A percentile compares a stretch with the other conserved stretches of the same genome.
Evolutionary conservation across 192 early-diverging fungal species (phyloP).

Genomic region (Linderina pennispora): DNA sequence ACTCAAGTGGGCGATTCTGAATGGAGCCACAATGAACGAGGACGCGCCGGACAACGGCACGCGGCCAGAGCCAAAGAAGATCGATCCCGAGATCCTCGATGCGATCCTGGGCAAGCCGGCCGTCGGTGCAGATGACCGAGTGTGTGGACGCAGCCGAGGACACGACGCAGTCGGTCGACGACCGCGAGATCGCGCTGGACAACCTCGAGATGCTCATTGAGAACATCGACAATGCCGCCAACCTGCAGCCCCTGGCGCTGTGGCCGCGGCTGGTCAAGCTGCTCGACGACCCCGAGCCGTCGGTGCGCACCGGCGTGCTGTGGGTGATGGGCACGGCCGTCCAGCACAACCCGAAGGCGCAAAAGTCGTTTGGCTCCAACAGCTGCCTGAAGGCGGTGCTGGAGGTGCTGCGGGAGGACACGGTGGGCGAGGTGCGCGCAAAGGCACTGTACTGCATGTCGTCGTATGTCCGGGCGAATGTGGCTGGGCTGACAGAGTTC

Average conservation of each 20-base stretch:
- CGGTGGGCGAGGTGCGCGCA: slow-evolving; percentile 45
- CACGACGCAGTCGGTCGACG: slow-evolving; percentile 50
- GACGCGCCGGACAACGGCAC: slow-evolving; percentile 50
- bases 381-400: slow-evolving; percentile 48
- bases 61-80: slow-evolving; percentile 10
- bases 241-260: slow-evolving; percentile 82
- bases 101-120: slow-evolving; percentile 88
- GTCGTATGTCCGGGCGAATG: slow-evolving; percentile 55
- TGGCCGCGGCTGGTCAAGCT: slow-evolving; percentile 70
- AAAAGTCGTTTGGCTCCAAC: slow-evolving; percentile 56
- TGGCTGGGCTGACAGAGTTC: slow-evolving; percentile 53
- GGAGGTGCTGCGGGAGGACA: slow-evolving; percentile 31
- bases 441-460: slow-evolving; percentile 71
- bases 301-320: slow-evolving; percentile 62
- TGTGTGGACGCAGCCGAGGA: slow-evolving; percentile 64
- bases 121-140: slow-evolving; percentile 80
- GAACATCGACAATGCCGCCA: slow-evolving; percentile 84
- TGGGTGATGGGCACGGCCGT: slow-evolving; percentile 94
- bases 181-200: slow-evolving; percentile 79
- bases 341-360: slow-evolving; percentile 88
- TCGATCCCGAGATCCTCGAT: slow-evolving; percentile 85
- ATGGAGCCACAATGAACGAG: slow-evolving; percentile 66
- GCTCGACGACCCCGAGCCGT: slow-evolving; percentile 39
- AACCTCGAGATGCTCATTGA: slow-evolving; percentile 89
- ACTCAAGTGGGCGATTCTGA: slow-evolving; percentile 78